phyloP scores from a whole-genome alignment of 2,329 filamentous ascomycete species.

The Cladosporium velox region DNA sequence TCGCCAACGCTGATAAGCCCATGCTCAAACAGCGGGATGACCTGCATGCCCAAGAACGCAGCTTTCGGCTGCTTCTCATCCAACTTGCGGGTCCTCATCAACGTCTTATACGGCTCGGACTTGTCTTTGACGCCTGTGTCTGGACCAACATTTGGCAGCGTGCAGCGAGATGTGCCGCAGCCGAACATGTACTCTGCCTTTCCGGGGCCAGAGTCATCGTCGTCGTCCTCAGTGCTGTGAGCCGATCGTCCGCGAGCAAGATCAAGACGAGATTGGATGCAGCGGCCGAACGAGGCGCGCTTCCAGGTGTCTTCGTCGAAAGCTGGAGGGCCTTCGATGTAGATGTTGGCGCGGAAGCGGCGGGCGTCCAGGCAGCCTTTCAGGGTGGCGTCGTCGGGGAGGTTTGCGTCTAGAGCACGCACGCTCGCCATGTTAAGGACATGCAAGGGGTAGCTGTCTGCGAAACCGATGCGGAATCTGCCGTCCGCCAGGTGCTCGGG shows the following conservation, averaged over 20 bases:
- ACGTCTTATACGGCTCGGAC: slow-evolving; percentile 36
- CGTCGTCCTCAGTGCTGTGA: not conserved
- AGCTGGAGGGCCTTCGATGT: slow-evolving; percentile 63
- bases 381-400: slow-evolving; percentile 53
- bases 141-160: slow-evolving; percentile 70
- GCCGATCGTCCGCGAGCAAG: not conserved
- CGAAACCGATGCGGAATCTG: slow-evolving; percentile 66
- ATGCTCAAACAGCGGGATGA: slow-evolving; percentile 35
- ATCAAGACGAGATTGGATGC: slow-evolving; percentile 20
- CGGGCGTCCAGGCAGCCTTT: slow-evolving; percentile 58
- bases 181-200: slow-evolving; percentile 55
- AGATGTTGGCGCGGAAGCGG: slow-evolving; percentile 72
- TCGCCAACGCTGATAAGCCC: slow-evolving; percentile 36
- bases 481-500: slow-evolving; percentile 60
- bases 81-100: slow-evolving; percentile 34
- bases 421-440: slow-evolving; percentile 67
- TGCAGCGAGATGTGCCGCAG: slow-evolving; percentile 69
- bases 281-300: slow-evolving; percentile 54
- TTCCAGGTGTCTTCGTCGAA: slow-evolving; percentile 74
- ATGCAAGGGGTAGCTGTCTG: slow-evolving; percentile 72
- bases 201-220: slow-evolving; percentile 1
- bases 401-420: slow-evolving; percentile 59
- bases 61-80: slow-evolving; percentile 29
- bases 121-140: slow-evolving; percentile 51
- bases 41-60: slow-evolving; percentile 37